Base-by-base conservation (phyloP, 176 grass and related monocot genomes). In the Musa acuminata region DNA sequence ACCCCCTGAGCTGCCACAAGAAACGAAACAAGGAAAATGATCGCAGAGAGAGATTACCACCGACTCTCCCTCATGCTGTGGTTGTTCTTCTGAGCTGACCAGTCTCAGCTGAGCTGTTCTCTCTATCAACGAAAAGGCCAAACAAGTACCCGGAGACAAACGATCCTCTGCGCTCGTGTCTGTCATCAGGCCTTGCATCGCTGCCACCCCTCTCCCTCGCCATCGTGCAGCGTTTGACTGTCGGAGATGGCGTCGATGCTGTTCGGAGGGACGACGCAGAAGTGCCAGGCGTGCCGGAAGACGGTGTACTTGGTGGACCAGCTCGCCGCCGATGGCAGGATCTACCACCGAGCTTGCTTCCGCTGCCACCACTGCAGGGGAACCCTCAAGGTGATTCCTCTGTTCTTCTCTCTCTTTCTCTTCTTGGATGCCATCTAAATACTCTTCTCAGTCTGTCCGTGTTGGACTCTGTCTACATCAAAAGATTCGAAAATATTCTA, bases 281-380 rank as follows among this genome's bases (percentile, higher is more conserved):
- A 91, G 96, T 99, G 96, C 96, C 85, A 87, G 65, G 84, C 84
- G 5, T 99, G 96, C 80, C 91, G 89, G 43, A 87, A 86, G 84
- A 99, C 65, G 78, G 96, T 99, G 6, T 99, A 99, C 78, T 83
- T 90, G 27, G 83, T 99, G 68, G 96, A 99, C 66, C 90, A 99
- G 83, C 91, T 99, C 58, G 75, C 90, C 52, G 91, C 91, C 80
- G 96, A 99, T 69, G 87, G 86, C 72, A 85, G 89, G 76, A 82
- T 91, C 86, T 99, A 95, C 57, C 96, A 99, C 86, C 83, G 85
- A 73, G 88, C 96, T 14, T 99, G 96, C 84, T 99, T 99, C 75
- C 91, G 96, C 35, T 99, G 96, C 73, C 83, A 81, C 65, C 96
- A 94, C 91, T 99, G 96, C 91, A 99, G 89, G 65, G 83, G 80